Percentiles rank a stretch among this genome's conserved stretches.
Evolutionary conservation across 345 rosid genomes (phyloP).

Genomic region (Boechera retrofracta): DNA sequence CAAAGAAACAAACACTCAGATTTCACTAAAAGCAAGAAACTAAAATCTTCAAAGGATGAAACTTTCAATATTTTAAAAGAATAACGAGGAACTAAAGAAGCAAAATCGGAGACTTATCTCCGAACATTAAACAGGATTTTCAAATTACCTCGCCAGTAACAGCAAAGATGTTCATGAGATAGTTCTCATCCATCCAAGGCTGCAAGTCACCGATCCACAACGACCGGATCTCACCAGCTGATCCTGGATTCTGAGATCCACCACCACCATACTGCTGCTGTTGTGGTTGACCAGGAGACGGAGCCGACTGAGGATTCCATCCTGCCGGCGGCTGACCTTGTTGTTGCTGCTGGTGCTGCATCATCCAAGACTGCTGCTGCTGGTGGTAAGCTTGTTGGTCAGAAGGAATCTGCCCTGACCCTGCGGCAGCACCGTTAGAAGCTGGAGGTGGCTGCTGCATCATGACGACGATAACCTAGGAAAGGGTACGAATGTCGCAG

Average conservation of each 20-base stretch:
- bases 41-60: neutral
- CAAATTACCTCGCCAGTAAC: conserved; percentile 69
- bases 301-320: conserved; percentile 80
- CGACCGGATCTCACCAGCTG: conserved; percentile 64
- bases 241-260: conserved; percentile 45
- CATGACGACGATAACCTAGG: conserved; percentile 50
- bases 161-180: conserved; percentile 62
- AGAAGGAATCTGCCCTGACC: conserved; percentile 43
- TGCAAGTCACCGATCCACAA: conserved; percentile 95
- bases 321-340: conserved; percentile 72
- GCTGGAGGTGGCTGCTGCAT: conserved; percentile 85
- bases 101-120: neutral
- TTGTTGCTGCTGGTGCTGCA: conserved; percentile 72
- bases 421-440: conserved; percentile 47
- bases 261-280: conserved; percentile 51
- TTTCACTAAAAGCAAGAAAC: neutral
- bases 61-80: neutral
- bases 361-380: conserved; percentile 63
- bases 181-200: conserved; percentile 94
- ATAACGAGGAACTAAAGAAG: neutral
- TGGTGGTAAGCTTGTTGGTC: conserved; percentile 53
- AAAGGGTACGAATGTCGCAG: conserved; percentile 7
- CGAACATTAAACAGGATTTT: neutral
- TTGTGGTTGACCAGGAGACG: conserved; percentile 58
- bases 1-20: neutral